Evolutionary conservation across 1,284 basidiomycete species (phyloP), one percentile per base, ranked within the genome.

Genomic region (Heterobasidion annosum): DNA sequence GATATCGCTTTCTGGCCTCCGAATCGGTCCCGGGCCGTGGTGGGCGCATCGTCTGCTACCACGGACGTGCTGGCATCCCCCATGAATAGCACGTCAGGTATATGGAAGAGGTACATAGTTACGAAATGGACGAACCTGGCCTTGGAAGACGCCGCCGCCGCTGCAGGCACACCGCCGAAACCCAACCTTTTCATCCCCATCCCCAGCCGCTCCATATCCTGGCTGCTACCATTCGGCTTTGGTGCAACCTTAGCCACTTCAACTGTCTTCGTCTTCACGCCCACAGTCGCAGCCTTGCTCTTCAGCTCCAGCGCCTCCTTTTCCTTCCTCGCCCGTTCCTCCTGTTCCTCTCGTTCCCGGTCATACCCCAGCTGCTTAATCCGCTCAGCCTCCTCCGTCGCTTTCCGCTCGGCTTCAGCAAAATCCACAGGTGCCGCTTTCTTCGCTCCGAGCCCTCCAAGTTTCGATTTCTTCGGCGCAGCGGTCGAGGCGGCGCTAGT

Each of bases 1-100:
- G 93, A 97, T 68, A 99, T 98, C 50, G 80, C 91, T 69, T 98
- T 99, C 67, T 98, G 96, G 59, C 66, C 72, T 1, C 92, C 91
- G 67, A 99, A 99, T 64, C 93, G 93, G 32, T 93, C 87, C 58
- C 94, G 83, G 1, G 97, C 96, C 32, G 82, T 84, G 12, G 82
- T 92, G 1, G 85, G 82, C 51, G 88, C 78, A 50, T 91, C 85
- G 51, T 84, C 87, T 15, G 18, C 45, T 19, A 47, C 25, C 18
- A 47, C 5, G 10, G 45, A 32, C 10, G 45, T 47, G 45, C 25
- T 47, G 25, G 15, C 15, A 47, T 10, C 3, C 25, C 45, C 9
- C 18, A 10, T 12, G 6, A 3, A 32, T 13, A 43, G 40, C 40
- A 43, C 13, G 25, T 47, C 10, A 47, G 4, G 12, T 18, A 19